phyloP scores from a whole-genome alignment of 2,329 filamentous ascomycete genomes.

The Hymenoscyphus occultus region DNA sequence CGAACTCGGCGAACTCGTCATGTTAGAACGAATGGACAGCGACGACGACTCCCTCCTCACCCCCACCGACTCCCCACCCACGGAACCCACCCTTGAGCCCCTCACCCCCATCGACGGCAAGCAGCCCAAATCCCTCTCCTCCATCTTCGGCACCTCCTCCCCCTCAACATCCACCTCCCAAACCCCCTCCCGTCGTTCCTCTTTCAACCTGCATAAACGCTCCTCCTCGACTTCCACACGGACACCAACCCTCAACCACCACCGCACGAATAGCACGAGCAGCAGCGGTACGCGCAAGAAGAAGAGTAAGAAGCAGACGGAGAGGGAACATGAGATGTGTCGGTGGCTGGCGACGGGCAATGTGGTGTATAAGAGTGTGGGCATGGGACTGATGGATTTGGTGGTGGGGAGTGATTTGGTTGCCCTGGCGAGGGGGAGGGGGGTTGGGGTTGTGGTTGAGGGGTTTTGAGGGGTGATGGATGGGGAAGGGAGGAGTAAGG shows the following conservation, averaged over 20 bases:
- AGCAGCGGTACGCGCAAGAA: slow-evolving; percentile 7
- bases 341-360: slow-evolving; percentile 60
- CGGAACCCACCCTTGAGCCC: slow-evolving; percentile 11
- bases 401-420: slow-evolving; percentile 59
- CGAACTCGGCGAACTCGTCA: slow-evolving; percentile 78
- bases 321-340: slow-evolving; percentile 48
- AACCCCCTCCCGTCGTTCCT: too few species aligned
- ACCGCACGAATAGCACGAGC: not conserved
- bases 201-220: slow-evolving; percentile 7
- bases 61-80: slow-evolving; percentile 4
- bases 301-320: slow-evolving; percentile 26
- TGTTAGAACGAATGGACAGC: slow-evolving; percentile 45
- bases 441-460: slow-evolving; percentile 51
- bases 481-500: slow-evolving; percentile 9
- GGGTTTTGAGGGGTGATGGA: slow-evolving; percentile 44
- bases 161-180: not conserved
- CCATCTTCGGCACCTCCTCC: not conserved
- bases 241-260: not conserved
- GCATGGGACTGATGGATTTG: slow-evolving; percentile 64
- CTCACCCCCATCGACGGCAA: not conserved
- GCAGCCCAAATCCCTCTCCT: not conserved
- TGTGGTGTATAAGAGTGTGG: slow-evolving; percentile 68
- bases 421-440: slow-evolving; percentile 52
- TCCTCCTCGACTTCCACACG: not conserved
- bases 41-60: slow-evolving; percentile 3